Percentiles rank a stretch among this genome's conserved stretches.
Evolutionary conservation across 495 filamentous ascomycete species (phyloP).

Genomic region (Neurospora cerealis): DNA sequence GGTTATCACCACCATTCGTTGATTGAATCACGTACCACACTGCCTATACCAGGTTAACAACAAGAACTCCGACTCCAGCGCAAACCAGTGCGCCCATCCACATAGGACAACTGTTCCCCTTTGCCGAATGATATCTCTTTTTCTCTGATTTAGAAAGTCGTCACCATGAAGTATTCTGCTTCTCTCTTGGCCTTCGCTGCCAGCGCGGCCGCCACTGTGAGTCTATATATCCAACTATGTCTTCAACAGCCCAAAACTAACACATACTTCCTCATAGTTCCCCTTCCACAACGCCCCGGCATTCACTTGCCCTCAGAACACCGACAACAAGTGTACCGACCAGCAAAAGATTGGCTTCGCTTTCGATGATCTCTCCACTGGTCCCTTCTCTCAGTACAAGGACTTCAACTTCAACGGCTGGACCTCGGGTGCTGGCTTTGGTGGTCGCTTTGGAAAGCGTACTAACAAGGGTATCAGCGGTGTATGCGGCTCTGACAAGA

Average conservation of each 20-base stretch:
- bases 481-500: constrained; percentile 36
- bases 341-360: constrained; percentile 58
- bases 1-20: constrained; percentile 15
- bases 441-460: constrained; percentile 36
- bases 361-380: constrained; percentile 53
- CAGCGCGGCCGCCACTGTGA: constrained; percentile 47
- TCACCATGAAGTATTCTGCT: constrained; percentile 40
- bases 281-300: constrained; percentile 49
- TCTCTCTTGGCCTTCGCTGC: constrained; percentile 47
- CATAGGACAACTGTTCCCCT: constrained; percentile 4
- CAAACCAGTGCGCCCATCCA: not conserved
- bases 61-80: not conserved
- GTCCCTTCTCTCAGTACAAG: constrained; percentile 56
- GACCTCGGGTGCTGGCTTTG: constrained; percentile 47
- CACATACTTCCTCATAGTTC: constrained; percentile 6
- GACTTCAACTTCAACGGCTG: constrained; percentile 67
- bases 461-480: constrained; percentile 55
- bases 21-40: not conserved
- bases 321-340: constrained; percentile 63
- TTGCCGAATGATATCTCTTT: constrained; percentile 10
- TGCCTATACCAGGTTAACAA: not conserved
- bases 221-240: constrained; percentile 2
- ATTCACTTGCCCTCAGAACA: constrained; percentile 62
- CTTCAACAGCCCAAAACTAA: constrained; percentile 7
- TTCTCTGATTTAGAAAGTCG: not conserved